Conservation (phyloP, 192 early-diverging fungal genomes). For the Rhizoclosmatium sp. region DNA sequence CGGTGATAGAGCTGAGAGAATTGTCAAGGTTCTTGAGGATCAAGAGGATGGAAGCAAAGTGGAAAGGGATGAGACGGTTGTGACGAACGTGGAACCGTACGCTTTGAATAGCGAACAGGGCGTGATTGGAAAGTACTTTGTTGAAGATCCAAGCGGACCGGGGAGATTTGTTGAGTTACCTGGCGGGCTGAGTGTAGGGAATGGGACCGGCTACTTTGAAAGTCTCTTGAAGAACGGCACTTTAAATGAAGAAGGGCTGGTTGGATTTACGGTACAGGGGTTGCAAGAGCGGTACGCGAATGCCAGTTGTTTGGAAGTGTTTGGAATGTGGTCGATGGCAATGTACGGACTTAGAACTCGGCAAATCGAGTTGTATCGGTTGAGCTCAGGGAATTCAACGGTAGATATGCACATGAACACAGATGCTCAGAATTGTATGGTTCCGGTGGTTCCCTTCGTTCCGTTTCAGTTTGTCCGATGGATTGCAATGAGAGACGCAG, state of each 20-base stretch:
- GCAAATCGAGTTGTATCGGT: neutral
- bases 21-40: neutral
- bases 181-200: neutral
- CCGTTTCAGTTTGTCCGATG: neutral
- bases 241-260: neutral
- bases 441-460: neutral
- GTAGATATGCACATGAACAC: neutral
- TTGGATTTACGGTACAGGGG: neutral
- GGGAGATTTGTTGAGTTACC: neutral
- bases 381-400: neutral
- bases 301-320: neutral
- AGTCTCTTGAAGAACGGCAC: neutral
- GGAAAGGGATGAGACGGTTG: neutral
- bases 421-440: neutral
- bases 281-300: neutral
- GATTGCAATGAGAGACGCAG: neutral
- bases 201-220: neutral
- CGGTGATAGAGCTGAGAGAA: neutral
- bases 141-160: neutral
- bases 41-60: neutral
- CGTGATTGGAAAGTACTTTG: neutral
- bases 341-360: neutral
- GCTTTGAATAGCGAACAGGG: neutral
- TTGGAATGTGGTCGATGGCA: neutral
- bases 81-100: neutral